Base-by-base conservation (phyloP, 192 early-diverging fungal genomes). In the Coemansia sp. region DNA sequence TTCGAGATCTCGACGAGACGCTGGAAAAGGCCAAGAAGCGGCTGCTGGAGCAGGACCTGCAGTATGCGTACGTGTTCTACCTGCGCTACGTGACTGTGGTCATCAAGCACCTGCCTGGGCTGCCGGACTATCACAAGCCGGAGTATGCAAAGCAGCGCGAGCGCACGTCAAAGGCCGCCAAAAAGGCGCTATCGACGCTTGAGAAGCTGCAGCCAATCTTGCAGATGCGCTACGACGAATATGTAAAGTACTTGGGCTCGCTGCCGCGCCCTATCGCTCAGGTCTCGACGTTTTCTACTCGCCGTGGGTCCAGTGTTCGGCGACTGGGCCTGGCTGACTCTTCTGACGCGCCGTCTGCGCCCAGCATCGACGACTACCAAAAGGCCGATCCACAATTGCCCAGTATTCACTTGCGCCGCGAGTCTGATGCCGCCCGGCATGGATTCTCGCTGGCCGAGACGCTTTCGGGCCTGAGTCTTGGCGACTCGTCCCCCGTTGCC, bases 51-150 rank as follows among this genome's bases (percentile, higher is more conserved):
- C 77, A 87, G 69, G 88, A 93, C 65, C 67, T 88, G 9, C 84
- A 88, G 58, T 84, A 83, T 23, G 89, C 90, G 2, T 93, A 93
- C 62, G 81, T 90, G n/a, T 75, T 87, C 37, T 91, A 90, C 66
- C 77, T 93, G 82, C 84, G 87, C 5, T 91, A 87, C 69, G 83
- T 82, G 59, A 93, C 86, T 11, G 71, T 91, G 35, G 85, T 88
- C 37, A 46, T 91, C 30, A 84, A 73, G 42, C 86, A 88, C 32
- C 74, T 91, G 32, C 86, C 79, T 50, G 86, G 86, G 50, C 86
- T 89, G 62, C 77, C 79, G 8, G 81, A 87, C 46, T 89, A 84
- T 66, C 77, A 76, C 49, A 73, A 75, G 39, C 77, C 85, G 0
- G 74, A 78, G 37, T 66, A 87, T 61, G 87, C 88, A 8, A 73